A percentile compares a stretch with the other conserved stretches of the same genome.
phyloP scores from a whole-genome alignment of 176 grass and related monocot genomes.

The Otatea glauca region DNA sequence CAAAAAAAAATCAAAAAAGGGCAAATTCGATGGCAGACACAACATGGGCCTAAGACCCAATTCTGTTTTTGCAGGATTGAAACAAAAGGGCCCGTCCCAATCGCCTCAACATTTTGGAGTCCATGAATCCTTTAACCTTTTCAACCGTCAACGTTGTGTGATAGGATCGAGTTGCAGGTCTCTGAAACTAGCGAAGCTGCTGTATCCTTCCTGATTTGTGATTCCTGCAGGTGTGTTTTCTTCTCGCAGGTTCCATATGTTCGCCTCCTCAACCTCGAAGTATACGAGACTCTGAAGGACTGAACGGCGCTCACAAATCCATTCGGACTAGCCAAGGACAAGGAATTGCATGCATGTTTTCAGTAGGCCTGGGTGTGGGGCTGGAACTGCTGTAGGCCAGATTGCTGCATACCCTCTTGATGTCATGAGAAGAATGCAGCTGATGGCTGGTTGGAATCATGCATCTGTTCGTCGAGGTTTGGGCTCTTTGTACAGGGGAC shows the following conservation, averaged over 20 bases:
- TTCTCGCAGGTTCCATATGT: too few species aligned
- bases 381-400: conserved; percentile 83
- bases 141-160: too few species aligned
- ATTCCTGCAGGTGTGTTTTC: too few species aligned
- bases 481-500: conserved; percentile 92
- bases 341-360: too few species aligned
- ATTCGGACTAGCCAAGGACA: too few species aligned
- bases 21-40: not conserved
- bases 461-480: conserved; percentile 83
- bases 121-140: too few species aligned
- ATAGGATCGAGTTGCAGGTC: too few species aligned
- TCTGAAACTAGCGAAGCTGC: too few species aligned
- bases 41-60: not conserved
- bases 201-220: too few species aligned
- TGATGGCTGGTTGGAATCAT: conserved; percentile 89
- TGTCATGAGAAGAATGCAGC: conserved; percentile 89
- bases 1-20: not conserved
- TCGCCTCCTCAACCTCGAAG: too few species aligned
- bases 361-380: conserved; percentile 1
- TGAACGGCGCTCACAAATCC: too few species aligned
- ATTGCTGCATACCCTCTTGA: conserved; percentile 97
- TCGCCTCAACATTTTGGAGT: not conserved
- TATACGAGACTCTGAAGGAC: too few species aligned
- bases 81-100: not conserved
- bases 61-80: not conserved